These are phyloP conservation scores for Coniochaeta ligniaria DNA, from an alignment of 2,329 filamentous ascomycete genomes.

Conservation along the genomic window DNA sequence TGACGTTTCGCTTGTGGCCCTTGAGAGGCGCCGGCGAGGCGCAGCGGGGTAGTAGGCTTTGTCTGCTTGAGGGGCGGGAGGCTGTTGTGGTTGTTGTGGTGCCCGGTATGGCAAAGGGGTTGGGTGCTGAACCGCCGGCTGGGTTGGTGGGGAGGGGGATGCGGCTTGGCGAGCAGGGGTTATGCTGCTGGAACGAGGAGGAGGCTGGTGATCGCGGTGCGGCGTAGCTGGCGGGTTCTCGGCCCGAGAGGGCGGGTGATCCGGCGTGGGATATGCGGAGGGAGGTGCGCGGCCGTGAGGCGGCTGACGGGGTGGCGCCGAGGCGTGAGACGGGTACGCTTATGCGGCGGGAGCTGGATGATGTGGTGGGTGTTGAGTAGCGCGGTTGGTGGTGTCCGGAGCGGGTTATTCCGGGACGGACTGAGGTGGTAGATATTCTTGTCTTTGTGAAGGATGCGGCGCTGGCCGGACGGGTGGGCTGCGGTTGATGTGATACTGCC, in stretches of 20 bases:
- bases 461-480: background rate
- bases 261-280: conserved; percentile 36
- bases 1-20: conserved; percentile 36
- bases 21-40: background rate
- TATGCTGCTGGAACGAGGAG: conserved; percentile 16
- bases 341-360: conserved; percentile 32
- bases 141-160: conserved; percentile 30
- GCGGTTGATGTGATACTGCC: conserved; percentile 13
- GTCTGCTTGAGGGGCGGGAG: background rate
- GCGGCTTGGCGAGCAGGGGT: conserved; percentile 30
- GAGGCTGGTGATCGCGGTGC: conserved; percentile 33
- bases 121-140: conserved; percentile 9
- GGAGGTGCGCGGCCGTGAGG: conserved; percentile 7
- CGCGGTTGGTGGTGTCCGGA: conserved; percentile 3
- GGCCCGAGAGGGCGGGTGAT: conserved; percentile 30
- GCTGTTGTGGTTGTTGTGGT: conserved; percentile 9
- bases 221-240: conserved; percentile 46
- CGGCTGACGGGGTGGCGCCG: conserved; percentile 13
- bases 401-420: conserved; percentile 6
- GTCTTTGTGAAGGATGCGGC: conserved; percentile 4
- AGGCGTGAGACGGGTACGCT: conserved; percentile 31
- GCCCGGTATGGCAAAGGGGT: conserved; percentile 11
- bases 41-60: background rate
- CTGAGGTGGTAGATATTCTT: conserved; percentile 11
- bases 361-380: conserved; percentile 11